Evolutionary conservation across 495 filamentous ascomycete species (phyloP).

Genomic region (Lepidopterella palustris): DNA sequence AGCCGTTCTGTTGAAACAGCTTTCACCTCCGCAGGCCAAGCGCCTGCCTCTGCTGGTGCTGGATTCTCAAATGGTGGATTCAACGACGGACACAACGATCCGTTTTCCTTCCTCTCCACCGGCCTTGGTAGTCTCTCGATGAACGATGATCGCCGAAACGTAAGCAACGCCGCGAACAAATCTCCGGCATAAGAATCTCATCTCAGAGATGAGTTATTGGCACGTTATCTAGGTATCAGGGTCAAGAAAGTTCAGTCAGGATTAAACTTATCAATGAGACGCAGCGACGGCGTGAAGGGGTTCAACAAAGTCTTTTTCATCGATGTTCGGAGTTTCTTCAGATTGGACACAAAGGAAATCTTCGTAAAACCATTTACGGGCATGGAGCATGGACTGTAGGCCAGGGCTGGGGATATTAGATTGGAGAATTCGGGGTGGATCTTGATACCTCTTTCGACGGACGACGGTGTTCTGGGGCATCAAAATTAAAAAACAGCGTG

Average conservation of each 20-base stretch:
- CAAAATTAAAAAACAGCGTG: constrained; percentile 1
- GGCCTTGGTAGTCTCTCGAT: constrained; percentile 77
- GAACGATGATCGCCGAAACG: constrained; percentile 61
- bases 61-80: constrained; percentile 51
- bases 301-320: not conserved
- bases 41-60: constrained; percentile 49
- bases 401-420: not conserved
- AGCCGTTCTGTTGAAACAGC: constrained; percentile 82
- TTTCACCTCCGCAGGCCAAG: constrained; percentile 76
- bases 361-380: not conserved
- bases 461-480: not conserved
- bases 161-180: constrained; percentile 61
- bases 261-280: not conserved
- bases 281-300: not conserved
- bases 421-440: not conserved
- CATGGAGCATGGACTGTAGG: constrained; percentile 1
- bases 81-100: constrained; percentile 41
- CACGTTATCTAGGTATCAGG: not conserved
- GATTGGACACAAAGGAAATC: not conserved
- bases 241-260: not conserved
- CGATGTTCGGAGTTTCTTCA: constrained; percentile 3
- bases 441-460: constrained; percentile 2
- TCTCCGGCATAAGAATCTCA: constrained; percentile 50
- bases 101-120: constrained; percentile 72
- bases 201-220: not conserved